Conservation (phyloP, 2,329 filamentous ascomycete genomes). For the Calonectria hongkongensis region DNA sequence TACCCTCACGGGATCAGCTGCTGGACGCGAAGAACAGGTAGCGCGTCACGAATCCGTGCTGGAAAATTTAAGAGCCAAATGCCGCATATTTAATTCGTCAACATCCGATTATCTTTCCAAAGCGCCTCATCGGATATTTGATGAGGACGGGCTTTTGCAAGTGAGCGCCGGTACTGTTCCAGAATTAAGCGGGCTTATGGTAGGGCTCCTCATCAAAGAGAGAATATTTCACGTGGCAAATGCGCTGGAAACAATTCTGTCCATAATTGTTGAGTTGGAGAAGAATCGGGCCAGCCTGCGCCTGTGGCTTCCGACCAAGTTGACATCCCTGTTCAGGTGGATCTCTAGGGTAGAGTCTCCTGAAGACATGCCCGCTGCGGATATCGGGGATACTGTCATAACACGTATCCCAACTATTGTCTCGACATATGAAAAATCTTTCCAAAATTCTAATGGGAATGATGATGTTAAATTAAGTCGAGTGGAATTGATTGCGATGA, state of each 20-base stretch:
- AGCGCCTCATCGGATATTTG: constrained; percentile 18
- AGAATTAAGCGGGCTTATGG: constrained; percentile 19
- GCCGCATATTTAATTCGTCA: constrained; percentile 22
- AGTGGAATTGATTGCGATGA: constrained; percentile 27
- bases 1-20: not conserved
- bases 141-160: constrained; percentile 27
- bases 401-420: constrained; percentile 32
- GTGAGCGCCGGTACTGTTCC: constrained; percentile 1
- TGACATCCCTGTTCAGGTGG: constrained; percentile 33
- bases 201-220: constrained; percentile 34
- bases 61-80: constrained; percentile 8
- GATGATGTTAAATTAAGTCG: constrained; percentile 17
- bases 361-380: constrained; percentile 25
- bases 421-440: not conserved
- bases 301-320: constrained; percentile 25
- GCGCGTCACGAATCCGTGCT: constrained; percentile 25
- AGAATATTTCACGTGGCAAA: constrained; percentile 20
- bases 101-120: constrained; percentile 21
- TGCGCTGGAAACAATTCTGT: constrained; percentile 23
- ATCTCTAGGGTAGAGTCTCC: constrained; percentile 26
- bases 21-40: constrained; percentile 22
- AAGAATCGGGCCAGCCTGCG: constrained; percentile 13
- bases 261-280: constrained; percentile 30
- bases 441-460: not conserved
- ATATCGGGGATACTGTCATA: constrained; percentile 33